Base-by-base conservation (phyloP, 1,284 basidiomycete genomes). In the Porodaedalea pini region DNA sequence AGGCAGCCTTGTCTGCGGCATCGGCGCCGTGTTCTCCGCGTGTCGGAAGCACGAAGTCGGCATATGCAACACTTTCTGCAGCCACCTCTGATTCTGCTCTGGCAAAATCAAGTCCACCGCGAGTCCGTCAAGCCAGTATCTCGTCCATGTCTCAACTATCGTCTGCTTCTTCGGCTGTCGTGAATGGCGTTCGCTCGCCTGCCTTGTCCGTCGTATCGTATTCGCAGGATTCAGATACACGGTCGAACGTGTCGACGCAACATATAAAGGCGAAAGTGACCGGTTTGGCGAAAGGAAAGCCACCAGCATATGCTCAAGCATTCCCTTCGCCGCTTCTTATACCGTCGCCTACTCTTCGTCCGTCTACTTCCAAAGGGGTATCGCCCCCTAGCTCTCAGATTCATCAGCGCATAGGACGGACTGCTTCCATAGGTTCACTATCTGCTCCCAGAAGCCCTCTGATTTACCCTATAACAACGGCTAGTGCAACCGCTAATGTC, bases 251-350 rank as follows among this genome's bases (percentile, higher is more conserved):
- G 17, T 49, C 68, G 13, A 68, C 72, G 45, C 68, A 73, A 23
- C 71, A 75, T 63, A 77, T 87, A 57, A 86, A 78, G 69, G 78
- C 86, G 7, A 87, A 81, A 62, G 71, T 86, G 31, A 73, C 79
- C 3, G 64, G 71, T 56, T 54, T 79, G 61, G 73, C 75, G n/a
- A 80, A 77, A 68, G 59, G 62, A 62, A 25, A 66, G 62, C 36
- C 57, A 41, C 67, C 65, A 44, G 67, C 68, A n/a, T 21, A 59
- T 34, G 55, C 59, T 31, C 53, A 63, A 10, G 48, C 66, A 23
- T 56, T 64, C 23, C 64, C 66, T 36, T 64, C 59, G n/a, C 41
- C 63, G 51, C 65, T 68, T 32, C 63, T 67, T 37, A 56, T 65
- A 31, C 68, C 68, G 21, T 67, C 74, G 11, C 56, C 72, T 29